Base-by-base conservation (phyloP, 2,329 filamentous ascomycete genomes). In the Microdochium nivale region DNA sequence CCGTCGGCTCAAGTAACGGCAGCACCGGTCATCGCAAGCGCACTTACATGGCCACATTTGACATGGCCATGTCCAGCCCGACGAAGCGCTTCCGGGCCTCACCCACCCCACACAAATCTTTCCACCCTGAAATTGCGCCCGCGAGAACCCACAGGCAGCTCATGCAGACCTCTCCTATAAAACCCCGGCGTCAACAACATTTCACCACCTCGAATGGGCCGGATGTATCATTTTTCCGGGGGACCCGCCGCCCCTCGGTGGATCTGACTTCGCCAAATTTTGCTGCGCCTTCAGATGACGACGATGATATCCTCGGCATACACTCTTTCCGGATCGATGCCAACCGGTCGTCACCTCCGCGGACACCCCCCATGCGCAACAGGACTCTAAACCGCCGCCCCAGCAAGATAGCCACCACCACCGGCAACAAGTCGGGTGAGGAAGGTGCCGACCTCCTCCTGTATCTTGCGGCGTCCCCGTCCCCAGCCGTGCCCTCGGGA, bases 401-500 rank as follows among this genome's bases (percentile, higher is more conserved):
- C 66, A 77, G 71, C 57, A 76, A 77, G 52, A 61, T 61, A 59
- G 66, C 63, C 60, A 66, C 74, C 49, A 74, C 71, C 47, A 77
- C 79, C 24, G 40, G 40, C 16, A 23, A 21, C 40, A 86, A 85
- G 64, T 70, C 76, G 1, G 86, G 83, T 54, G 85, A 94, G 62
- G 88, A 96, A 62, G 91, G 90, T 27, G 88, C 87, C 16, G 88
- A 90, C 65, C 71, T 92, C 35, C 73, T 94, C 24, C 75, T 92
- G 37, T 96, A 92, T 67, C 81, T 97, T 16, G 91, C 91, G 48
- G 89, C 90, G 49, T 97, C 92, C 7, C 94, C 94, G 1, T 95
- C 90, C 0, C 90, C 90, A 1, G 90, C 88, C 47, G 83, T 85
- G 50, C 74, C 77, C 24, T 69, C 69, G 25, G 66, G 61, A 49